Percentiles rank a stretch among this genome's conserved stretches.
These are phyloP conservation scores for Aspergillus novoparasiticus DNA, from an alignment of 2,329 filamentous ascomycete genomes.

Conservation along the genomic window DNA sequence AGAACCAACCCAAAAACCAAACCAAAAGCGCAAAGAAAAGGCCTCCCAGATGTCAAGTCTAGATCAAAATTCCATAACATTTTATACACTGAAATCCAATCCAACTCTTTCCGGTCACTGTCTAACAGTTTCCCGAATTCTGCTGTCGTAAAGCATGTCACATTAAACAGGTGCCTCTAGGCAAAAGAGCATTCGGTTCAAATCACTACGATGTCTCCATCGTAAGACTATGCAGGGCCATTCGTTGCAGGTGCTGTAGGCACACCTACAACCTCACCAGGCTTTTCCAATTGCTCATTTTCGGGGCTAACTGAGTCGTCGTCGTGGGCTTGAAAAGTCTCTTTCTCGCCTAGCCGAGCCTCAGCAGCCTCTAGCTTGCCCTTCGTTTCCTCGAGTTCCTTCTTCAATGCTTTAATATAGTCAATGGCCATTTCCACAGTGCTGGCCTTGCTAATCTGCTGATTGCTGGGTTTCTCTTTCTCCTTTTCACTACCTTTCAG, in stretches of 20 bases:
- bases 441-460: constrained; percentile 86
- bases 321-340: constrained; percentile 1
- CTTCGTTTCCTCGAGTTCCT: constrained; percentile 69
- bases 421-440: constrained; percentile 97
- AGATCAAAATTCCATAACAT: neutral
- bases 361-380: constrained; percentile 66
- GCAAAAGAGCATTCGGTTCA: neutral
- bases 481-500: constrained; percentile 46
- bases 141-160: constrained; percentile 16
- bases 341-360: constrained; percentile 52
- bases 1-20: neutral
- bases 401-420: constrained; percentile 84
- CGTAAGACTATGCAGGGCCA: neutral
- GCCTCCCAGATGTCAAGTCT: constrained; percentile 5
- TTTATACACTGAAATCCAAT: constrained; percentile 4
- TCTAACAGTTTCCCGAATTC: constrained; percentile 5
- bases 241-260: neutral
- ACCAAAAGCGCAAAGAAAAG: constrained; percentile 5
- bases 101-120: neutral
- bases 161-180: neutral
- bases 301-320: neutral
- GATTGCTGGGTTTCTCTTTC: constrained; percentile 51
- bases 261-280: neutral
- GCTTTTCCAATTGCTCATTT: constrained; percentile 3
- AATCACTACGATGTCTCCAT: constrained; percentile 1